A percentile compares a stretch with the other conserved stretches of the same genome.
phyloP scores from a whole-genome alignment of 1,284 basidiomycete species.

The Stereum hirsutum region DNA sequence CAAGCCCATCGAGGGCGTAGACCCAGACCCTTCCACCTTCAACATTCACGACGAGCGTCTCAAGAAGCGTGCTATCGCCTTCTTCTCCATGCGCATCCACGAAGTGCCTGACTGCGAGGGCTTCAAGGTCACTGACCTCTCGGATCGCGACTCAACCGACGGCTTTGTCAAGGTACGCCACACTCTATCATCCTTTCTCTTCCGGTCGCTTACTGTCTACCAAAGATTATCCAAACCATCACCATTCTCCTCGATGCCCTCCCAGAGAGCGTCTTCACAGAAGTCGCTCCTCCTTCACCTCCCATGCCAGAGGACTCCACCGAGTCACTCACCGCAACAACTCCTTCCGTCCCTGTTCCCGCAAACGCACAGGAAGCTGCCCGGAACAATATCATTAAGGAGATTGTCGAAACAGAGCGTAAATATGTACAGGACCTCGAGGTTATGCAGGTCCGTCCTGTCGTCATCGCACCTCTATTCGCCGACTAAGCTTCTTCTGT shows the following conservation, averaged over 20 bases:
- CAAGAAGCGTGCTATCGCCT: constrained; percentile 73
- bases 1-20: constrained; percentile 55
- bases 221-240: constrained; percentile 86
- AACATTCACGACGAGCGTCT: constrained; percentile 66
- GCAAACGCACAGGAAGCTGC: constrained; percentile 56
- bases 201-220: constrained; percentile 3
- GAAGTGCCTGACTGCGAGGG: constrained; percentile 58
- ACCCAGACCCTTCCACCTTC: constrained; percentile 56
- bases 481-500: constrained; percentile 11
- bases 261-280: constrained; percentile 63
- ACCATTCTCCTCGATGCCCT: constrained; percentile 80
- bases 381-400: constrained; percentile 73
- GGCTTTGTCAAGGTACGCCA: constrained; percentile 84
- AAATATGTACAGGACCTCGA: constrained; percentile 99
- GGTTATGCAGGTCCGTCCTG: constrained; percentile 76
- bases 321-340: constrained; percentile 44
- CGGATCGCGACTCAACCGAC: constrained; percentile 87
- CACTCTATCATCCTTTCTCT: not conserved
- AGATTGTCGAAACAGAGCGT: constrained; percentile 90
- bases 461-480: constrained; percentile 6
- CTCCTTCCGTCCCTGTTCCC: constrained; percentile 25
- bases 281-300: constrained; percentile 52
- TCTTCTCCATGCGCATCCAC: constrained; percentile 69
- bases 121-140: constrained; percentile 83
- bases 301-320: constrained; percentile 43